These are phyloP conservation scores for Ophiostoma angusticollis DNA, from an alignment of 2,329 filamentous ascomycete species.

Conservation along the genomic window DNA sequence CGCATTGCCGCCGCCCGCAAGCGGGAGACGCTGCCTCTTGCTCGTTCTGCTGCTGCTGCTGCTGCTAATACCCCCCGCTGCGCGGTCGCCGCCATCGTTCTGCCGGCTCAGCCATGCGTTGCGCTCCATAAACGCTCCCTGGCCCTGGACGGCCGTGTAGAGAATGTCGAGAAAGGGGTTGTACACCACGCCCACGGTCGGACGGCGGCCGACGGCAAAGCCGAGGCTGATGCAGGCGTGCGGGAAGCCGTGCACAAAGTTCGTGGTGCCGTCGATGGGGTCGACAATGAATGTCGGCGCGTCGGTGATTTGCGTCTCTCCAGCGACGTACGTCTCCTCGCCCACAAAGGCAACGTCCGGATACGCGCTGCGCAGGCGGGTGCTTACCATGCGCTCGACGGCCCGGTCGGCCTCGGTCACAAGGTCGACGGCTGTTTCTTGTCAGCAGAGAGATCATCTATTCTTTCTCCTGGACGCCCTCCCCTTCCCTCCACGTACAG, in stretches of 20 bases:
- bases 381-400: conserved; percentile 49
- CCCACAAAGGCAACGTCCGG: conserved; percentile 54
- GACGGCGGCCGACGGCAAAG: conserved; percentile 47
- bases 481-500: conserved; percentile 32
- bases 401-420: conserved; percentile 56
- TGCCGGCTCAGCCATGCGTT: conserved; percentile 28
- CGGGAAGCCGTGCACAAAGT: conserved; percentile 67
- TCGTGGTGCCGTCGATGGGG: conserved; percentile 71
- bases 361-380: conserved; percentile 37
- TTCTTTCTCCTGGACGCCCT: no score
- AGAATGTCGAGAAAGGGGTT: conserved; percentile 62
- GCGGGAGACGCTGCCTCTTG: conserved; percentile 23
- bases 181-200: conserved; percentile 63
- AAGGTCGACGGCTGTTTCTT: conserved; percentile 45
- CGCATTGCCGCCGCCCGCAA: conserved; percentile 24
- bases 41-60: neutral
- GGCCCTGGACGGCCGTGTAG: conserved; percentile 55
- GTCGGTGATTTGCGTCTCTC: conserved; percentile 44
- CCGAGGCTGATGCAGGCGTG: conserved; percentile 67
- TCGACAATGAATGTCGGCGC: conserved; percentile 70
- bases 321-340: conserved; percentile 64
- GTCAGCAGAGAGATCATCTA: neutral
- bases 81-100: conserved; percentile 1
- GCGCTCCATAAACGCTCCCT: conserved; percentile 49
- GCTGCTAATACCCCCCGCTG: no score